Conservation (phyloP, 1,139 yeast genomes). For the Lodderomyces jiufengensis region DNA sequence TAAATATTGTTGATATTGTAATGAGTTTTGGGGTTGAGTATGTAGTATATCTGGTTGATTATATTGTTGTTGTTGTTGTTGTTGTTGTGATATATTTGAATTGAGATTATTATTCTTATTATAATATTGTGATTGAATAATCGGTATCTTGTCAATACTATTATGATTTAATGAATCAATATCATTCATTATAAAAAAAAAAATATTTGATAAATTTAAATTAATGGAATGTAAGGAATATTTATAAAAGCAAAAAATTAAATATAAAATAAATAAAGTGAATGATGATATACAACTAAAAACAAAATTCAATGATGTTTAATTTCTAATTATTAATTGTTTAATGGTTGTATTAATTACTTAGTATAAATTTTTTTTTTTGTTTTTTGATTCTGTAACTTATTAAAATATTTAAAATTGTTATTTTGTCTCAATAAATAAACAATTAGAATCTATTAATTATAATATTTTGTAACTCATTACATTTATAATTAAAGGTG, state of each 20-base stretch:
- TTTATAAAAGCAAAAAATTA: background rate
- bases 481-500: too few relatives aligned
- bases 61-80: conserved; percentile 2
- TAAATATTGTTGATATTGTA: background rate
- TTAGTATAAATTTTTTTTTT: too few relatives aligned
- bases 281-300: background rate
- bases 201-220: background rate
- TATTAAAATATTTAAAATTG: too few relatives aligned
- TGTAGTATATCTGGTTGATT: conserved; percentile 4
- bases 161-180: conserved; percentile 6
- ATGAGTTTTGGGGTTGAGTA: conserved; percentile 6
- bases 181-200: conserved; percentile 7
- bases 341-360: background rate
- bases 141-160: background rate
- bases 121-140: conserved; percentile 1
- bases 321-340: background rate
- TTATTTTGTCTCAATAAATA: too few relatives aligned
- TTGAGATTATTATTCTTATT: background rate
- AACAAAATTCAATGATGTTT: background rate
- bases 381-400: too few relatives aligned
- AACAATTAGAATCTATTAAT: too few relatives aligned
- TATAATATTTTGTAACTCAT: too few relatives aligned
- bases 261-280: background rate
- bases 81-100: background rate
- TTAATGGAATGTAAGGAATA: background rate